Evolutionary conservation across 2,329 filamentous ascomycete species (phyloP).

Genomic region (Hypoxylon rubiginosum): DNA sequence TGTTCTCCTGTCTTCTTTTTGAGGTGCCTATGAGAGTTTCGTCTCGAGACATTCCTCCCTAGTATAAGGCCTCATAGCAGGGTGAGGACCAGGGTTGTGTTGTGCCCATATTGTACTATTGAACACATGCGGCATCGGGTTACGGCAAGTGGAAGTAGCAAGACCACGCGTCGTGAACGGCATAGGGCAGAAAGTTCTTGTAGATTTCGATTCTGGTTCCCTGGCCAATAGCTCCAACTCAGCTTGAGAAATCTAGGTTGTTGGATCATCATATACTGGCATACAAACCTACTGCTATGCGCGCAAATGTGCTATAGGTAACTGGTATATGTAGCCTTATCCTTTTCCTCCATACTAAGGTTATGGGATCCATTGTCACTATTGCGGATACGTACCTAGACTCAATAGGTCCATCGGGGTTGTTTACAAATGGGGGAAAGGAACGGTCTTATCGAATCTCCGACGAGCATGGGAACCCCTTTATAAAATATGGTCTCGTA

Average conservation of each 20-base stretch:
- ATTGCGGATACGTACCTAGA: too few species aligned
- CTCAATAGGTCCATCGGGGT: background rate
- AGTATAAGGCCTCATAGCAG: constrained; percentile 8
- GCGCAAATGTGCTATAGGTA: background rate
- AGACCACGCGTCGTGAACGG: background rate
- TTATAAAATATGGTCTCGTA: background rate
- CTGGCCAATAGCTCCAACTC: background rate
- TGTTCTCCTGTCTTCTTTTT: constrained; percentile 38
- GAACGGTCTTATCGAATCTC: constrained; percentile 30
- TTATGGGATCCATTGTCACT: too few species aligned
- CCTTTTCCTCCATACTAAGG: background rate
- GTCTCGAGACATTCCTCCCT: constrained; percentile 44
- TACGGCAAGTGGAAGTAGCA: background rate
- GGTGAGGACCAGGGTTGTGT: background rate
- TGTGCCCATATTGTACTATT: too few species aligned
- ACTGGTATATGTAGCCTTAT: background rate
- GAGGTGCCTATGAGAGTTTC: constrained; percentile 45
- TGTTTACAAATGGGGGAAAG: constrained; percentile 45
- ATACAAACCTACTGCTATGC: too few species aligned
- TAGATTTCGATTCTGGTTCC: background rate
- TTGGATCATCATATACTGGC: too few species aligned
- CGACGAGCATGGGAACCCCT: constrained; percentile 33
- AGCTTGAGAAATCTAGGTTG: background rate
- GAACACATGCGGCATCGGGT: too few species aligned
- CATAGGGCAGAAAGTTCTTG: background rate